A percentile compares a stretch with the other conserved stretches of the same genome.
These are phyloP conservation scores for Rhizophagus clarus DNA, from an alignment of 192 early-diverging fungal species.

Conservation along the genomic window DNA sequence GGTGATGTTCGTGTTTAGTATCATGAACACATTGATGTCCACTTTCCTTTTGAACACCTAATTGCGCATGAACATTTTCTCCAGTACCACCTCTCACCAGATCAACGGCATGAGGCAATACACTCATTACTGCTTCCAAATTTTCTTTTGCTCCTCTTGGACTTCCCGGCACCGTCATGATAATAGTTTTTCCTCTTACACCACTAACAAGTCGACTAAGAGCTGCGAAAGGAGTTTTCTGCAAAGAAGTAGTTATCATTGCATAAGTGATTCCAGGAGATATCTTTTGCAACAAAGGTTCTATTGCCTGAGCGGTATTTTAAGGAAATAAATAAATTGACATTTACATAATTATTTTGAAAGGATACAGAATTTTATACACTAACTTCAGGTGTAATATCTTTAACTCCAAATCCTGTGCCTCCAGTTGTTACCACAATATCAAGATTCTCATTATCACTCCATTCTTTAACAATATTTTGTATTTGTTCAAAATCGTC, in stretches of 20 bases:
- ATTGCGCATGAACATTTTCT: constrained; percentile 55
- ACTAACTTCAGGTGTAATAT: constrained; percentile 84
- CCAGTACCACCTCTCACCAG: constrained; percentile 61
- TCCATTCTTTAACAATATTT: constrained; percentile 52
- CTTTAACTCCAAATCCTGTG: constrained; percentile 87
- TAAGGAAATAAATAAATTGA: background rate
- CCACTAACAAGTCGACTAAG: constrained; percentile 80
- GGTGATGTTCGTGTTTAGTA: constrained; percentile 43
- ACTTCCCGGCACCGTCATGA: constrained; percentile 90
- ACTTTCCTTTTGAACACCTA: constrained; percentile 37
- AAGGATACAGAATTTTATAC: background rate
- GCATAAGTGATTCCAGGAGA: constrained; percentile 79
- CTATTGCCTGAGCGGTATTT: constrained; percentile 57
- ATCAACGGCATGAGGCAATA: constrained; percentile 86
- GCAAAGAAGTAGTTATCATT: constrained; percentile 75
- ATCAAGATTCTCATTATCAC: constrained; percentile 50
- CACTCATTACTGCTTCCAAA: constrained; percentile 66
- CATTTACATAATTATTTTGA: too few species aligned
- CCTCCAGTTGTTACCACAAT: constrained; percentile 88
- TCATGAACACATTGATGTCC: constrained; percentile 36
- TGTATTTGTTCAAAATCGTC: constrained; percentile 62
- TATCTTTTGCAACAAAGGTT: constrained; percentile 66
- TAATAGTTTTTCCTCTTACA: constrained; percentile 58
- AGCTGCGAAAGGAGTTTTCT: constrained; percentile 88
- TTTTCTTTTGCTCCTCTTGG: constrained; percentile 86